Conservation (phyloP, 2,329 filamentous ascomycete genomes). For the Hypomyces rosellus region DNA sequence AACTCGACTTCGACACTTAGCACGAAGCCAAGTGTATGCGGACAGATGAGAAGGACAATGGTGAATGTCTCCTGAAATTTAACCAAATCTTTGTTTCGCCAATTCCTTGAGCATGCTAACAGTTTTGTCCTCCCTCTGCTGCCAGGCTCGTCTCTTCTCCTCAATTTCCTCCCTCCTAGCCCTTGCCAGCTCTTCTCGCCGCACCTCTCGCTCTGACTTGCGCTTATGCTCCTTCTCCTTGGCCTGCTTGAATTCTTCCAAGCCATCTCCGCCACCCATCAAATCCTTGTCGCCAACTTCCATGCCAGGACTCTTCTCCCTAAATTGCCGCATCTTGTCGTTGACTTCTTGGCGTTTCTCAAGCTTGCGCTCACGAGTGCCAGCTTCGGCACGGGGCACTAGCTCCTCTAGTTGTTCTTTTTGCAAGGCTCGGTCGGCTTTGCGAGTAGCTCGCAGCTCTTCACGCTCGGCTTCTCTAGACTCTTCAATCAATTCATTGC, state of each 20-base stretch:
- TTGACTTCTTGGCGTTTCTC: slow-evolving; percentile 76
- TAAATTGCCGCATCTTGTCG: slow-evolving; percentile 67
- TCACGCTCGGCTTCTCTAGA: slow-evolving; percentile 45
- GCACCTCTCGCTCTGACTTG: slow-evolving; percentile 78
- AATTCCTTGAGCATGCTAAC: slow-evolving; percentile 75
- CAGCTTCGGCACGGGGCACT: slow-evolving; percentile 73
- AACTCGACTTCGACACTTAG: not conserved
- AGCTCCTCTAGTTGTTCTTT: slow-evolving; percentile 74
- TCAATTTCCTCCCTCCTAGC: slow-evolving; percentile 75
- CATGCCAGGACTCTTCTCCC: slow-evolving; percentile 57
- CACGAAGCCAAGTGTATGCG: not conserved
- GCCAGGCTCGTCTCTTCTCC: slow-evolving; percentile 62
- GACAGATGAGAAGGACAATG: not conserved
- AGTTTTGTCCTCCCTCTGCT: slow-evolving; percentile 74
- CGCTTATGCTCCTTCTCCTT: slow-evolving; percentile 61
- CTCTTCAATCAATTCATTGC: slow-evolving; percentile 43
- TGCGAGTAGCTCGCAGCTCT: slow-evolving; percentile 55
- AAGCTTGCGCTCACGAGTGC: slow-evolving; percentile 73
- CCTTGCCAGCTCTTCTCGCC: slow-evolving; percentile 72
- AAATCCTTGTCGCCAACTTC: slow-evolving; percentile 56
- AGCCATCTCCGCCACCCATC: slow-evolving; percentile 62
- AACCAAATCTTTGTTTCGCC: slow-evolving; percentile 73
- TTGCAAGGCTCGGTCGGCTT: slow-evolving; percentile 57
- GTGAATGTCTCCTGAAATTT: slow-evolving; percentile 5
- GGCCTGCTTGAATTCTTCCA: slow-evolving; percentile 63